Evolutionary conservation across 164 flowering plant genomes (phyloP).

Genomic region (Magnolia changhungtana): DNA sequence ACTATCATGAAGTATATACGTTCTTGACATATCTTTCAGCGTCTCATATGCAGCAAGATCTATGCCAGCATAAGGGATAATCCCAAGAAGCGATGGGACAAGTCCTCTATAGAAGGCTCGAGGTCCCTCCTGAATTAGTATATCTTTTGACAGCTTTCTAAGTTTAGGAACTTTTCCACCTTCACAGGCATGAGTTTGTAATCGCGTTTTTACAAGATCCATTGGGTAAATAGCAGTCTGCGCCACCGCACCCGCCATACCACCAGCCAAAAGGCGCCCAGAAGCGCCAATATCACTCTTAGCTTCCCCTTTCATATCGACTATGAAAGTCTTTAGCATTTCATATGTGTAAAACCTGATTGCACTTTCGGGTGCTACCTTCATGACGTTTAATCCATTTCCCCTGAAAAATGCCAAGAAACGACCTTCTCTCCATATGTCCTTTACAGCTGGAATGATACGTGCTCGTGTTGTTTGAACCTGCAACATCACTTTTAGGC

Average conservation of each 20-base stretch:
- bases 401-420: conserved; percentile 83
- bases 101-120: conserved; percentile 89
- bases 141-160: conserved; percentile 60
- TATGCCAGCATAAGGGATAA: conserved; percentile 94
- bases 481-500: conserved; percentile 82
- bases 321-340: conserved; percentile 59
- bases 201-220: conserved; percentile 92
- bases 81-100: conserved; percentile 89
- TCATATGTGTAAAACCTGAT: conserved; percentile 87
- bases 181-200: conserved; percentile 66
- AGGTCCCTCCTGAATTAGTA: conserved; percentile 88
- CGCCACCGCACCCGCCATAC: conserved; percentile 92
- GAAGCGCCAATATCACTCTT: conserved; percentile 68
- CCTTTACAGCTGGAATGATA: conserved; percentile 57
- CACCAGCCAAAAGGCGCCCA: conserved; percentile 87
- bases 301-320: conserved; percentile 45
- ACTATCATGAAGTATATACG: conserved; percentile 57
- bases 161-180: conserved; percentile 66
- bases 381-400: conserved; percentile 89
- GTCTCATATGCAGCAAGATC: conserved; percentile 94
- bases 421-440: conserved; percentile 75
- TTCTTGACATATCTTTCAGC: conserved; percentile 87
- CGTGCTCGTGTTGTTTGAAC: conserved; percentile 66
- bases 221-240: conserved; percentile 88
- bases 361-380: conserved; percentile 98